A percentile compares a stretch with the other conserved stretches of the same genome.
Conservation (phyloP, 768 basidiomycete genomes). For the Favolaschia claudopus region DNA sequence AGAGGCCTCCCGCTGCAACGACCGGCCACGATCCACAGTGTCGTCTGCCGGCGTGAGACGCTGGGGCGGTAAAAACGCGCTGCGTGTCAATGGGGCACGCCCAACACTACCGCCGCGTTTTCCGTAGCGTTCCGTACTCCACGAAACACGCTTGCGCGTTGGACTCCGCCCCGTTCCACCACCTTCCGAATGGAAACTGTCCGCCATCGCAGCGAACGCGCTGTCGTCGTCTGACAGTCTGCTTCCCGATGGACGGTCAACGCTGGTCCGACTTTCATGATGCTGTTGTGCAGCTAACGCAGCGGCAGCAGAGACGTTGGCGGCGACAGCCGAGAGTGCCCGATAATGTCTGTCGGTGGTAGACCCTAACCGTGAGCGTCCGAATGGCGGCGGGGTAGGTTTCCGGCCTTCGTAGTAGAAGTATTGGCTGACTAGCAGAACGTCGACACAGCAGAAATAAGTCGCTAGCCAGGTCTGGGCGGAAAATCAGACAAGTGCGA, state of each 20-base stretch:
- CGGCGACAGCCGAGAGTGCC: slow-evolving; percentile 70
- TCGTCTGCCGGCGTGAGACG: slow-evolving; percentile 45
- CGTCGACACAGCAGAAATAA: slow-evolving; percentile 90
- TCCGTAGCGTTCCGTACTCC: slow-evolving; percentile 66
- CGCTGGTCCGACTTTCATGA: slow-evolving; percentile 39
- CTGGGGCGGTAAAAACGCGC: slow-evolving; percentile 45
- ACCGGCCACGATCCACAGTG: slow-evolving; percentile 51
- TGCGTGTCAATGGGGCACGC: slow-evolving; percentile 38
- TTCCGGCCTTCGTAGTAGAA: slow-evolving; percentile 68
- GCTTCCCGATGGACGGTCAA: slow-evolving; percentile 18
- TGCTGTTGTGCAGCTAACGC: slow-evolving; percentile 74
- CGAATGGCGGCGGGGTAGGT: slow-evolving; percentile 43
- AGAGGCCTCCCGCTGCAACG: slow-evolving; percentile 49
- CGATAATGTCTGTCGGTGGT: slow-evolving; percentile 64
- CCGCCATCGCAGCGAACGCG: slow-evolving; percentile 64
- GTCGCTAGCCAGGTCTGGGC: slow-evolving; percentile 85
- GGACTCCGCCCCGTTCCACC: slow-evolving; percentile 52
- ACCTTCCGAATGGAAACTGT: slow-evolving; percentile 81
- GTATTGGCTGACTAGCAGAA: slow-evolving; percentile 79
- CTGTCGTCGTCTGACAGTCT: slow-evolving; percentile 52
- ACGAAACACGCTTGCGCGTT: slow-evolving; percentile 65
- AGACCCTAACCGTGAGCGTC: slow-evolving; percentile 51
- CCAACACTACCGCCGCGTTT: slow-evolving; percentile 57
- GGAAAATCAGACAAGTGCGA: slow-evolving; percentile 6
- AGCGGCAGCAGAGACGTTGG: slow-evolving; percentile 76